These are phyloP conservation scores for Solanum chiquidenum DNA, from an alignment of 257 asterid species.

Conservation along the genomic window DNA sequence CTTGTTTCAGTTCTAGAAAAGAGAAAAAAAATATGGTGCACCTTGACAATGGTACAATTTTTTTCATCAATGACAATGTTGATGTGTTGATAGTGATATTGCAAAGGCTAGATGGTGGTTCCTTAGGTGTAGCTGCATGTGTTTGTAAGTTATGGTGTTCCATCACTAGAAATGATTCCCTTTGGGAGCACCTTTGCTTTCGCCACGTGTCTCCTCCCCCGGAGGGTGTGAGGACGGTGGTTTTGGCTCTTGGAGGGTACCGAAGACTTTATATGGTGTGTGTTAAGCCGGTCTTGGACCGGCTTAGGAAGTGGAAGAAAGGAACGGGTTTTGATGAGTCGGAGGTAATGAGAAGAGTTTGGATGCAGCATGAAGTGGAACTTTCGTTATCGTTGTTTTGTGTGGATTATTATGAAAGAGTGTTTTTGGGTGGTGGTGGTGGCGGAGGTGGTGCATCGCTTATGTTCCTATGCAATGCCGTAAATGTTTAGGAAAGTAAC, in stretches of 20 bases:
- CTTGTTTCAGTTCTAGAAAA: neutral
- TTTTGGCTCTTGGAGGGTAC: slow-evolving; percentile 69
- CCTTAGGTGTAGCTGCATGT: slow-evolving; percentile 66
- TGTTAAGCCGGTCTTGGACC: slow-evolving; percentile 55
- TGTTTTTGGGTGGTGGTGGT: slow-evolving; percentile 34
- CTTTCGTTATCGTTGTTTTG: slow-evolving; percentile 74
- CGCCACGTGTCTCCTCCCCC: slow-evolving; percentile 59
- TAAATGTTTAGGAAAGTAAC: slow-evolving; percentile 21
- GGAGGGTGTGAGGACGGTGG: slow-evolving; percentile 48
- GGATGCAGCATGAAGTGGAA: slow-evolving; percentile 69
- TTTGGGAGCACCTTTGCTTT: slow-evolving; percentile 86
- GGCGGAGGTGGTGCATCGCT: slow-evolving; percentile 23
- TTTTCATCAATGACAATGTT: slow-evolving; percentile 52
- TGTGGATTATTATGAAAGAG: slow-evolving; percentile 72
- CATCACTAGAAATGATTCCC: slow-evolving; percentile 49
- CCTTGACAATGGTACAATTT: slow-evolving; percentile 6
- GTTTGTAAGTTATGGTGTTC: slow-evolving; percentile 72
- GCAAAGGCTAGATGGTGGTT: slow-evolving; percentile 55
- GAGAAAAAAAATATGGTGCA: neutral
- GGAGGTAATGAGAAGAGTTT: slow-evolving; percentile 24
- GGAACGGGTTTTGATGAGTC: slow-evolving; percentile 5
- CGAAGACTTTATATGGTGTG: slow-evolving; percentile 63
- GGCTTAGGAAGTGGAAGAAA: slow-evolving; percentile 13
- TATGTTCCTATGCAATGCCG: slow-evolving; percentile 66
- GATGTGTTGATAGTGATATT: slow-evolving; percentile 65